phyloP scores from a whole-genome alignment of 2,329 filamentous ascomycete species.

The Alternaria viburni region DNA sequence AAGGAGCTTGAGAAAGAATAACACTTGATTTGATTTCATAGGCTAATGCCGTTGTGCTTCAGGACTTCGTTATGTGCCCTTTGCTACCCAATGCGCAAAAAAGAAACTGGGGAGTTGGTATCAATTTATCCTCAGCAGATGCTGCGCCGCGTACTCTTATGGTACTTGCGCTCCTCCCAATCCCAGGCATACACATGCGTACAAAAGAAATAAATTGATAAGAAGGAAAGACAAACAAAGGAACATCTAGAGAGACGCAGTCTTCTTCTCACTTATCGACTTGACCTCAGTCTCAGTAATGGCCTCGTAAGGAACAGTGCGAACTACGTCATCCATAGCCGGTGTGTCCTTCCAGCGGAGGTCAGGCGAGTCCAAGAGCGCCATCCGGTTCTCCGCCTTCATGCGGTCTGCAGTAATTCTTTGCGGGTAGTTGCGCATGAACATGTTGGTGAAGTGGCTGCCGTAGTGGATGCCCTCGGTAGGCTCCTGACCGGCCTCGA shows the following conservation, averaged over 20 bases:
- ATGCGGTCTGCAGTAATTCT: conserved; percentile 6
- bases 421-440: conserved; percentile 14
- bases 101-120: not conserved
- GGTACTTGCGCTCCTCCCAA: not conserved
- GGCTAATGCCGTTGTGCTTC: not conserved
- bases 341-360: conserved; percentile 3
- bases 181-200: not conserved
- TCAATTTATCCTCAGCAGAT: not conserved
- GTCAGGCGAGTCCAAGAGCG: conserved; percentile 1
- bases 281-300: not conserved
- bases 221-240: not conserved
- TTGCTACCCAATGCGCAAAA: not conserved
- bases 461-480: conserved; percentile 11
- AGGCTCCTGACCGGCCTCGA: conserved; percentile 6
- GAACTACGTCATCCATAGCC: not conserved
- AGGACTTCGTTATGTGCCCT: not conserved
- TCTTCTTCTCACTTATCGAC: not conserved
- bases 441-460: conserved; percentile 15
- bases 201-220: not conserved
- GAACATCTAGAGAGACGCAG: not conserved
- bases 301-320: not conserved
- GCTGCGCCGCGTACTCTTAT: not conserved
- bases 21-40: not conserved
- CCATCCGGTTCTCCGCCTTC: conserved; percentile 8
- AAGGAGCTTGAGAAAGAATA: rapidly evolving